Percentiles rank a stretch among this genome's conserved stretches.
Evolutionary conservation across 192 early-diverging fungal genomes (phyloP).

Genomic region (Chytriomyces hyalinus): DNA sequence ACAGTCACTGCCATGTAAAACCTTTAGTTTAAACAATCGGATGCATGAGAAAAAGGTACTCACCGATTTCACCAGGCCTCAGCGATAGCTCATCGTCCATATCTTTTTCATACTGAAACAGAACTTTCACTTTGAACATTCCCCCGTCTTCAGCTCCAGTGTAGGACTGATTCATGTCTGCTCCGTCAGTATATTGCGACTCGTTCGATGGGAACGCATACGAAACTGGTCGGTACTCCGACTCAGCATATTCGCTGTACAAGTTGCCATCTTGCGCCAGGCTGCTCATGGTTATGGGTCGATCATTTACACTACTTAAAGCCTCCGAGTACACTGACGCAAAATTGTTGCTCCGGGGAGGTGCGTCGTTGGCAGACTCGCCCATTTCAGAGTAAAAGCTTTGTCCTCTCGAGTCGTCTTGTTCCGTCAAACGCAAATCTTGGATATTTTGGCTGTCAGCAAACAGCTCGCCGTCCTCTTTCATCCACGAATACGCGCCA

Average conservation of each 20-base stretch:
- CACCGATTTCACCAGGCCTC: constrained; percentile 31
- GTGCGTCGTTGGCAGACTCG: no score
- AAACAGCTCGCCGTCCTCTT: not conserved
- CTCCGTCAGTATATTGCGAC: not conserved
- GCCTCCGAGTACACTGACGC: no score
- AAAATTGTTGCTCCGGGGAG: no score
- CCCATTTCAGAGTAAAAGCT: no score
- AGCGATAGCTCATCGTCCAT: constrained; percentile 27
- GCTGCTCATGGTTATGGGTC: no score
- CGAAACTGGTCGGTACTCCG: constrained; percentile 19
- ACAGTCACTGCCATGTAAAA: constrained; percentile 12
- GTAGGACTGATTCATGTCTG: not conserved
- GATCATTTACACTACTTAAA: no score
- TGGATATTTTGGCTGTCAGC: no score
- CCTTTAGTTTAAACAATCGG: not conserved
- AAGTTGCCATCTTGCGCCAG: no score
- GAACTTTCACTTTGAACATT: constrained; percentile 34
- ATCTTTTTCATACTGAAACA: constrained; percentile 28
- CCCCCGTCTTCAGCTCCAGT: not conserved
- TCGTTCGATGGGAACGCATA: constrained; percentile 4
- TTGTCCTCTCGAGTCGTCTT: no score
- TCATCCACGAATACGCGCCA: not conserved
- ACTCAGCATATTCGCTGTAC: not conserved
- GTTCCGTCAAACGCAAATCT: no score
- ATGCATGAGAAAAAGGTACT: not conserved